Percentiles rank a stretch among this genome's conserved stretches.
Evolutionary conservation across 257 asterid genomes (phyloP).

Genomic region (Thymus quinquecostatus): DNA sequence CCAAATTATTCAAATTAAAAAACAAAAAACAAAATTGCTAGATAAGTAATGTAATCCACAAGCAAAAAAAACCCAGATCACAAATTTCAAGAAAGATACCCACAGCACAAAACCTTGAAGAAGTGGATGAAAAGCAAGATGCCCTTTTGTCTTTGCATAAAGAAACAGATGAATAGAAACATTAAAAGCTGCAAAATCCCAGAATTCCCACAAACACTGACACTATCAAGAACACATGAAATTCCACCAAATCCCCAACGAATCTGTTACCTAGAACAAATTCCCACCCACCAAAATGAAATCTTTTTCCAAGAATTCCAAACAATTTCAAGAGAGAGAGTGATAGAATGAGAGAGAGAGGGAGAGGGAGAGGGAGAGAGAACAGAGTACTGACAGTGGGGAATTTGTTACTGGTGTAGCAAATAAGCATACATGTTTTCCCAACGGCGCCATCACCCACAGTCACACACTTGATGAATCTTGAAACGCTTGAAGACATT

Average conservation of each 20-base stretch:
- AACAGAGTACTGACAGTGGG: slow-evolving; percentile 72
- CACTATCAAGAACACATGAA: slow-evolving; percentile 10
- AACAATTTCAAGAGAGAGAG: slow-evolving; percentile 14
- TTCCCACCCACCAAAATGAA: slow-evolving; percentile 31
- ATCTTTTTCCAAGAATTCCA: slow-evolving; percentile 22
- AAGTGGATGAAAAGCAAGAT: slow-evolving; percentile 32
- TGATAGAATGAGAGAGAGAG: slow-evolving; percentile 16
- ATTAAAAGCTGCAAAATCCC: slow-evolving; percentile 44
- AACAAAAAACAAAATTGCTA: not conserved
- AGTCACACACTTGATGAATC: slow-evolving; percentile 96
- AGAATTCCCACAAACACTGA: slow-evolving; percentile 22
- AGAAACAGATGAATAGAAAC: slow-evolving; percentile 9
- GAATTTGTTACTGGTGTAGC: slow-evolving; percentile 96
- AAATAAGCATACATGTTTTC: slow-evolving; percentile 97
- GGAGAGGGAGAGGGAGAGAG: slow-evolving; percentile 20
- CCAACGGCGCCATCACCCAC: slow-evolving; percentile 99
- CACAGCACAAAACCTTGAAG: slow-evolving; percentile 30
- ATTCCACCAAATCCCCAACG: slow-evolving; percentile 8
- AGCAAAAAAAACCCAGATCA: slow-evolving; percentile 32
- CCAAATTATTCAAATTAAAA: not conserved
- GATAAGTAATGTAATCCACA: not conserved
- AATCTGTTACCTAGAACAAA: not conserved
- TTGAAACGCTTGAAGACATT: slow-evolving; percentile 86
- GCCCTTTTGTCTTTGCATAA: slow-evolving; percentile 26
- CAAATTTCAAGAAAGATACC: slow-evolving; percentile 48